Evolutionary conservation across 1,139 yeast species (phyloP), one percentile per base, ranked within the genome.

Genomic region (Candida pseudocylindracea): DNA sequence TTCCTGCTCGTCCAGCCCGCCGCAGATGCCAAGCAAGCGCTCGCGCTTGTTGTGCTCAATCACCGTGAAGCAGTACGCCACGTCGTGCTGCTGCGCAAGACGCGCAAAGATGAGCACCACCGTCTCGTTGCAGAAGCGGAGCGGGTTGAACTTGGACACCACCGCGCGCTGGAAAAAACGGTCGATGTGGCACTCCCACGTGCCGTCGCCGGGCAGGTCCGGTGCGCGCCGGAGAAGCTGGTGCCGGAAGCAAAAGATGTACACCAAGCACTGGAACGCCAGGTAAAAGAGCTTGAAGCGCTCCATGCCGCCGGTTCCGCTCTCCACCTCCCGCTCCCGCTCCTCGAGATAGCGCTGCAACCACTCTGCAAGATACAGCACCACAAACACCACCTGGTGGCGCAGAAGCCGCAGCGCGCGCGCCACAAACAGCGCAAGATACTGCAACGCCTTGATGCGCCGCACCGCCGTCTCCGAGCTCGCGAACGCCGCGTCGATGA

Each of bases 31-130:
- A 25, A 57, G 39, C 55, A 60, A 58, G 40, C 63, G 50, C 39
- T 75, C 83, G 32, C 83, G 62, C 45, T 81, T 76, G 52, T 85
- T 88, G 45, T 79, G 83, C 45, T 88, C 96, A 40, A 88, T 78
- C 32, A 85, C 80, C 26, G 93, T 76, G 51, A 79, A 85, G 50
- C 96, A 85, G 51, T 85, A 88, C 35, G 93, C 91, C 15, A 81
- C 79, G 45, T 81, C 81, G 41, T 83, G 78, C 44, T 73, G 74
- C 41, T 91, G 91, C 2, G 96, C 83, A 33, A 88, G 70, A 42
- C 81, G 76, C 10, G 98, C 96, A 57, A 88, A 88, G 59, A 85
- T 88, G 38, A 73, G 65, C 37, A 85, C 94, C 34, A 91, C 95
- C 11, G 92, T 81, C 44, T 81, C 91, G 46, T 85, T 88, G 51